Conservation (phyloP, 1,139 yeast genomes). For the Hansenula sp. region DNA sequence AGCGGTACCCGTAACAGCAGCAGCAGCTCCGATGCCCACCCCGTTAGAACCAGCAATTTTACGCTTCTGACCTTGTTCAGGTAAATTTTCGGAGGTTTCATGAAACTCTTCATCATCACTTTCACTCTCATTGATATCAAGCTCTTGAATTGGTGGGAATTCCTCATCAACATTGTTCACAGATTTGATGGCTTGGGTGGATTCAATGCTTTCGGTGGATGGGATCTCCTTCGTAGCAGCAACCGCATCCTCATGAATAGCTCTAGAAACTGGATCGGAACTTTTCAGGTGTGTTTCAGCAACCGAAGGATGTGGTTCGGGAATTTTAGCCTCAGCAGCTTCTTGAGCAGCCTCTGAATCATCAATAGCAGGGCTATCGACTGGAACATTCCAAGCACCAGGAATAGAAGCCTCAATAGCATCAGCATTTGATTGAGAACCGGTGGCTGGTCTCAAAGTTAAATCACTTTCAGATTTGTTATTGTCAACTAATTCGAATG, state of each 20-base stretch:
- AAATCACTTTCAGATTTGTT: constrained; percentile 18
- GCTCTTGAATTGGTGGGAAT: constrained; percentile 70
- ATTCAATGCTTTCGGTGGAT: constrained; percentile 1
- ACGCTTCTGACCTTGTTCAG: constrained; percentile 13
- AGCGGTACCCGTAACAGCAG: constrained; percentile 3
- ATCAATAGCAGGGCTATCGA: constrained; percentile 2
- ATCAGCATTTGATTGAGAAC: constrained; percentile 7
- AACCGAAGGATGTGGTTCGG: constrained; percentile 3
- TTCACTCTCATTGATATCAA: constrained; percentile 58
- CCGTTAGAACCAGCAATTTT: constrained; percentile 11
- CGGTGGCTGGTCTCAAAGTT: constrained; percentile 6
- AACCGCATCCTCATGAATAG: background rate
- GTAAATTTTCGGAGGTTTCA: constrained; percentile 32
- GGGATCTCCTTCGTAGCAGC: background rate
- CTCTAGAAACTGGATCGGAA: background rate
- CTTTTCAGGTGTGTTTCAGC: background rate
- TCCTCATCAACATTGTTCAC: constrained; percentile 36
- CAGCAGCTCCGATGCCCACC: constrained; percentile 6
- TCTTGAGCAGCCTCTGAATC: constrained; percentile 1
- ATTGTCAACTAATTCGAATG: constrained; percentile 30
- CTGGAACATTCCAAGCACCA: constrained; percentile 20
- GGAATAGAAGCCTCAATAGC: constrained; percentile 21
- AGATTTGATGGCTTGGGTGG: constrained; percentile 3
- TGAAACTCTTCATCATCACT: constrained; percentile 46
- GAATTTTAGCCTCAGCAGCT: constrained; percentile 7